A percentile compares a stretch with the other conserved stretches of the same genome.
Conservation (phyloP, 1,284 basidiomycete genomes). For the Calocybe gambosa region DNA sequence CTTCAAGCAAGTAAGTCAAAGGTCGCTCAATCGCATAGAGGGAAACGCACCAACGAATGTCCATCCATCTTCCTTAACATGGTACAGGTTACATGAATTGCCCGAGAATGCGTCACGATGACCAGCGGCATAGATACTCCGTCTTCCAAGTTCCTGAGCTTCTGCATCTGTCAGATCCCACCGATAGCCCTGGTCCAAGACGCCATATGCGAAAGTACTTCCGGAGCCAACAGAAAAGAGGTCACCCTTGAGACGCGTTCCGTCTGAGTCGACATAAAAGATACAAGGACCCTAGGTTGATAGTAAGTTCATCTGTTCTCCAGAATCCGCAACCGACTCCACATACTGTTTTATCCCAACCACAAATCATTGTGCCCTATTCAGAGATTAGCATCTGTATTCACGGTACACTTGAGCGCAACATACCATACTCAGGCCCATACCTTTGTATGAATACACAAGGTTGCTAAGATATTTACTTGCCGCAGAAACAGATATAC, state of each 20-base stretch:
- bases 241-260: constrained; percentile 92
- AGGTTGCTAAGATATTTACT: constrained; percentile 97
- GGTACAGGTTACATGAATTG: constrained; percentile 94
- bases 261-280: constrained; percentile 98
- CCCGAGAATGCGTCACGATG: constrained; percentile 98
- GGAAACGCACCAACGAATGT: constrained; percentile 72
- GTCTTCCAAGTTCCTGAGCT: constrained; percentile 89
- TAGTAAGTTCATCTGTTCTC: neutral
- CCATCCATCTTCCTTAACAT: constrained; percentile 94
- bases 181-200: constrained; percentile 92
- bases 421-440: constrained; percentile 95
- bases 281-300: constrained; percentile 78
- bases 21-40: neutral
- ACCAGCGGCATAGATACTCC: constrained; percentile 96
- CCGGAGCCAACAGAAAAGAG: constrained; percentile 98
- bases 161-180: constrained; percentile 95
- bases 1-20: constrained; percentile 31
- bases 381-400: constrained; percentile 8
- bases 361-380: constrained; percentile 99
- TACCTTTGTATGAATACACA: constrained; percentile 98
- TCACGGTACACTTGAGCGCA: neutral
- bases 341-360: constrained; percentile 97
- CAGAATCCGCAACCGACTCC: neutral
- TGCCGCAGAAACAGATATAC: constrained; percentile 97
- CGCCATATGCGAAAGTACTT: constrained; percentile 97